Percentiles rank a stretch among this genome's conserved stretches.
Evolutionary conservation across 2,329 filamentous ascomycete species (phyloP).

Genomic region (Cephalotrichum gorgonifer): DNA sequence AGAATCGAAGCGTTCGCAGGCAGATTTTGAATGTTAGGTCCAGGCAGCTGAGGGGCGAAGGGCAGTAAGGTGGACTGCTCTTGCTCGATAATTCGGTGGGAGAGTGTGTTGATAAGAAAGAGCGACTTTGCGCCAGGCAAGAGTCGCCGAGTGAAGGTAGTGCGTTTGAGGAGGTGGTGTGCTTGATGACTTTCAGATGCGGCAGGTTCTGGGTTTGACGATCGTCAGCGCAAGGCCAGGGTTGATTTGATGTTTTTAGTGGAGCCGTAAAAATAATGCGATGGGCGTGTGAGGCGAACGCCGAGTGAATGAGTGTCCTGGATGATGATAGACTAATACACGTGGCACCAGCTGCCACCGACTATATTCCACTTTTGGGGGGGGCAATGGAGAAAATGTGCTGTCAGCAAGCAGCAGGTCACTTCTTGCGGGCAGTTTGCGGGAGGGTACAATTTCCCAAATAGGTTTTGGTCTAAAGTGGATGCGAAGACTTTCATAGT

Average conservation of each 20-base stretch:
- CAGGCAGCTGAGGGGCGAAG: background rate
- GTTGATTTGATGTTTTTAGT: background rate
- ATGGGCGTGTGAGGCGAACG: background rate
- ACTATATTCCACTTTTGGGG: too few species aligned
- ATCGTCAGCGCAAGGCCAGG: background rate
- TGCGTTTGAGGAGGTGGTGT: background rate
- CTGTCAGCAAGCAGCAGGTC: too few species aligned
- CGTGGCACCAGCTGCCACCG: background rate
- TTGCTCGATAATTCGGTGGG: background rate
- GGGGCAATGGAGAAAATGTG: too few species aligned
- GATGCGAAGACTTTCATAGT: background rate
- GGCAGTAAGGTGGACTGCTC: background rate
- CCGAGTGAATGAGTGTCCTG: background rate
- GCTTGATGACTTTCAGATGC: background rate
- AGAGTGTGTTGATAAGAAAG: background rate
- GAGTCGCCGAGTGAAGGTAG: conserved; percentile 1
- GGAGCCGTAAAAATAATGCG: background rate
- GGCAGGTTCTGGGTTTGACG: background rate
- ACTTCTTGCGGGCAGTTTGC: too few species aligned
- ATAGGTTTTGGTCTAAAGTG: background rate
- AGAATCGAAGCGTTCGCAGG: background rate
- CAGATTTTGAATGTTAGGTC: background rate
- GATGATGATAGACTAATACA: too few species aligned
- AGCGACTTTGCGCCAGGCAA: conserved; percentile 6
- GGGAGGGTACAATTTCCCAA: background rate